Percentiles rank a stretch among this genome's conserved stretches.
These are phyloP conservation scores for Elaphomyces granulatus DNA, from an alignment of 495 filamentous ascomycete species.

Conservation along the genomic window DNA sequence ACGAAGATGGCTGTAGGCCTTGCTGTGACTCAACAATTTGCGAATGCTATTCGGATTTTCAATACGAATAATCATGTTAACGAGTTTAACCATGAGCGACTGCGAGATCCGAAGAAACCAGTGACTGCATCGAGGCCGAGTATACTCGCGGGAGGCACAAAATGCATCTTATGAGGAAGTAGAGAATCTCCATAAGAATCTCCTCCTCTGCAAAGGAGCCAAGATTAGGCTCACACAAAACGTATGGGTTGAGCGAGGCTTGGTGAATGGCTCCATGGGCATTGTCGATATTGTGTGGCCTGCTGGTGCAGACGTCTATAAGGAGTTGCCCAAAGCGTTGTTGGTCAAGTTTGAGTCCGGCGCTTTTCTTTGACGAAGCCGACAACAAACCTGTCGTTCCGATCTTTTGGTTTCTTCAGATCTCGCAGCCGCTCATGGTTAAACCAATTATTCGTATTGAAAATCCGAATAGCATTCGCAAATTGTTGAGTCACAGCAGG, in stretches of 20 bases:
- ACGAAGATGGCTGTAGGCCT: neutral
- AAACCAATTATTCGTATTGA: neutral
- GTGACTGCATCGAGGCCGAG: neutral
- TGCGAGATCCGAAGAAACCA: neutral
- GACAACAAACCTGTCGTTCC: neutral
- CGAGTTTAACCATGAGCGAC: neutral
- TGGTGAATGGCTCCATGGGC: neutral
- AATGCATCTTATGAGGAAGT: neutral
- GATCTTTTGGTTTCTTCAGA: neutral
- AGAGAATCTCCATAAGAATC: neutral
- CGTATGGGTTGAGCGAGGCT: neutral
- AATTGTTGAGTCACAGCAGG: neutral
- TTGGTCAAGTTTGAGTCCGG: neutral
- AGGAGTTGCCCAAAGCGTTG: neutral
- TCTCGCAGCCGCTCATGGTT: neutral
- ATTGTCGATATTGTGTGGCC: neutral
- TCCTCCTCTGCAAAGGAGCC: neutral
- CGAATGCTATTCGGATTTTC: neutral
- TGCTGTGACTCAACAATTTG: neutral
- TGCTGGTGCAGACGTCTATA: neutral
- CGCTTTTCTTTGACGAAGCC: neutral
- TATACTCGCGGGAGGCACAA: neutral
- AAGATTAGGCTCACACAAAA: neutral
- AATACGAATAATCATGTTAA: neutral
- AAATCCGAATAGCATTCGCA: neutral